Evolutionary conservation across 176 grass and related monocot species (phyloP), one percentile per base, ranked within the genome.

Genomic region (Triticum aestivum): DNA sequence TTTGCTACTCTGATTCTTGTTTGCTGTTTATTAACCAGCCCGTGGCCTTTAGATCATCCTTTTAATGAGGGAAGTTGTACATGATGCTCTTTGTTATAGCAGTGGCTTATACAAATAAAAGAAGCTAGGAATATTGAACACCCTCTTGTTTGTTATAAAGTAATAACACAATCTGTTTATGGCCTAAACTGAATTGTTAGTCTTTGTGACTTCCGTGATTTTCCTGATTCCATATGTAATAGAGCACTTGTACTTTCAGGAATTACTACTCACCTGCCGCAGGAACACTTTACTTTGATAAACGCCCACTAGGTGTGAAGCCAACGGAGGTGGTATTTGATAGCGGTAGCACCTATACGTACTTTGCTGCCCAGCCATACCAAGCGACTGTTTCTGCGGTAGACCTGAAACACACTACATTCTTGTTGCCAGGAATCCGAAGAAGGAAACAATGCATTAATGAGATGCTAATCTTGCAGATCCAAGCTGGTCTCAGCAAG

Each of bases 211-310:
- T 49, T 49, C 4, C 45, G 4, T 14, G 12, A 49, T 49, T 49
- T 1, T 13, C 45, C 4, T 49, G 45, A 49, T 49, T 49, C 45
- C 45, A 49, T 49, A 49, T 49, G 3, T 49, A 49, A 49, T 14
- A 13, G 45, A 49, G 11, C 11, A 49, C 12, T 49, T 49, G 45
- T 49, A 49, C 11, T 85, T 85, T 32, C 77, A 99, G 97, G 79
- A 92, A 92, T 72, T 91, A 96, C 84, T 99, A 99, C 88, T 99
- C 97, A 78, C 94, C 97, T 34, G 94, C 92, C 33, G 87, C 89
- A 21, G 94, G 87, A 81, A 84, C 45, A 56, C 63, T 99, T n/a
- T 87, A 78, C 72, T 99, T 92, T 1, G 97, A 88, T 12, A 84
- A 39, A 52, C 87, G 74, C 70, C 74, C 85, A 0, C 82, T 99